Conservation (phyloP, 805 yeast genomes). For the Saccharomyces paradoxus region DNA sequence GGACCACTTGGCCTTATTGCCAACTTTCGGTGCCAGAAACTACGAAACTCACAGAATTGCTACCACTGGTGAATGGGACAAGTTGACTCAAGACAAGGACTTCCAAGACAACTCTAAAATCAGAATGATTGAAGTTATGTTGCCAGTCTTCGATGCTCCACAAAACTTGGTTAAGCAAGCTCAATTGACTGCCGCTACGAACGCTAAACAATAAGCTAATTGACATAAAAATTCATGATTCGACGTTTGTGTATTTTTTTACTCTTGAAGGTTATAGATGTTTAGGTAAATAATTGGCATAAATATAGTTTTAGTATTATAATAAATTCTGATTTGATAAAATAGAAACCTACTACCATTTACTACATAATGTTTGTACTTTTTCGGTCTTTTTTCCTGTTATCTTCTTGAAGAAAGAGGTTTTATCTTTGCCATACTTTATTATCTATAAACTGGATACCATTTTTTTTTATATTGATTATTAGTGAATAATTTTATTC, state of each 20-base stretch:
- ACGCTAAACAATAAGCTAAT: conserved; percentile 24
- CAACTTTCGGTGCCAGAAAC: conserved; percentile 38
- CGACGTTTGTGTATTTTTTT: not conserved
- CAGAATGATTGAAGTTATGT: conserved; percentile 58
- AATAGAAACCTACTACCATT: not conserved
- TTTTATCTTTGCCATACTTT: no score
- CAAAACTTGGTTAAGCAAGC: conserved; percentile 57
- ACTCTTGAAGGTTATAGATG: not conserved
- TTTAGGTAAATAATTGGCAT: not conserved
- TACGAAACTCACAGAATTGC: conserved; percentile 46
- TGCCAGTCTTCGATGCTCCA: conserved; percentile 64
- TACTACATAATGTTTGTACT: no score
- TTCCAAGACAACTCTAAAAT: conserved; percentile 49
- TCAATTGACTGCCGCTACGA: conserved; percentile 44
- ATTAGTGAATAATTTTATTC: not conserved
- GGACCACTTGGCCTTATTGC: conserved; percentile 50
- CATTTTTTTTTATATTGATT: no score
- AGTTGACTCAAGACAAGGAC: conserved; percentile 37
- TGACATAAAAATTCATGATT: not conserved
- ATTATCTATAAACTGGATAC: no score
- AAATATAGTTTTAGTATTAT: not conserved
- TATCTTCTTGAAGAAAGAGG: no score
- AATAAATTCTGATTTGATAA: not conserved
- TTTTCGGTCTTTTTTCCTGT: no score
- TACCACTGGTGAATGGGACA: conserved; percentile 50